These are phyloP conservation scores for Cyclotella sp. DNA, from an alignment of 108 stramenopile species.

Conservation along the genomic window DNA sequence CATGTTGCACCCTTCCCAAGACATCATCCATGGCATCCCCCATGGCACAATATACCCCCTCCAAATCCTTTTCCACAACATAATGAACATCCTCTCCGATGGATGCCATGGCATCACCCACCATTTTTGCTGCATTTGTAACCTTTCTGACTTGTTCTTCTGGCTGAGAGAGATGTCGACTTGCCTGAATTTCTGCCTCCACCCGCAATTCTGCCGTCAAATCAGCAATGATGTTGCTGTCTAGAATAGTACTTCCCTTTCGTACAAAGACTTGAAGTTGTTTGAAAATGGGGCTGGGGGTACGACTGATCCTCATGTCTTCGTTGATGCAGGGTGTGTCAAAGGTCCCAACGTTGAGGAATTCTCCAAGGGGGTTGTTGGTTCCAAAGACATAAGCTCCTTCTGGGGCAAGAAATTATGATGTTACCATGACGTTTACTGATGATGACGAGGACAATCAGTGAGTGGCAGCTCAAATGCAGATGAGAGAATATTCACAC, in stretches of 20 bases:
- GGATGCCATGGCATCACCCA: slow-evolving; percentile 7
- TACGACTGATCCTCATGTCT: slow-evolving; percentile 68
- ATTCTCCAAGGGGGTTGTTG: slow-evolving; percentile 68
- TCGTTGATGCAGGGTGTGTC: slow-evolving; percentile 82
- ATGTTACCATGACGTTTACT: slow-evolving; percentile 78
- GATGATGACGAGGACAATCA: background rate
- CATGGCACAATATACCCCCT: slow-evolving; percentile 11
- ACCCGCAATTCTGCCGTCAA: slow-evolving; percentile 35
- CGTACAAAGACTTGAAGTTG: slow-evolving; percentile 76
- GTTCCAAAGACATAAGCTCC: slow-evolving; percentile 73
- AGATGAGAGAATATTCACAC: too few relatives aligned
- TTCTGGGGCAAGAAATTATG: slow-evolving; percentile 60
- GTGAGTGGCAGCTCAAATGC: background rate
- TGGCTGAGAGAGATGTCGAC: background rate
- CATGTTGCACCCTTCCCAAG: slow-evolving; percentile 25
- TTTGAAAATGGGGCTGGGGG: slow-evolving; percentile 63
- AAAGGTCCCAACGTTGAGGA: slow-evolving; percentile 65
- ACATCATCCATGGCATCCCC: slow-evolving; percentile 36
- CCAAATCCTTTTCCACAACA: slow-evolving; percentile 24
- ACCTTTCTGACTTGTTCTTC: slow-evolving; percentile 21
- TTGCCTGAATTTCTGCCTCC: slow-evolving; percentile 22
- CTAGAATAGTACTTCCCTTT: slow-evolving; percentile 20
- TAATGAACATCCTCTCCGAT: slow-evolving; percentile 12
- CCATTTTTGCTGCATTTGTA: slow-evolving; percentile 7
- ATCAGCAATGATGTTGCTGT: slow-evolving; percentile 23